These are phyloP conservation scores for Aspergillus intermedius DNA, from an alignment of 2,329 filamentous ascomycete species.

Conservation along the genomic window DNA sequence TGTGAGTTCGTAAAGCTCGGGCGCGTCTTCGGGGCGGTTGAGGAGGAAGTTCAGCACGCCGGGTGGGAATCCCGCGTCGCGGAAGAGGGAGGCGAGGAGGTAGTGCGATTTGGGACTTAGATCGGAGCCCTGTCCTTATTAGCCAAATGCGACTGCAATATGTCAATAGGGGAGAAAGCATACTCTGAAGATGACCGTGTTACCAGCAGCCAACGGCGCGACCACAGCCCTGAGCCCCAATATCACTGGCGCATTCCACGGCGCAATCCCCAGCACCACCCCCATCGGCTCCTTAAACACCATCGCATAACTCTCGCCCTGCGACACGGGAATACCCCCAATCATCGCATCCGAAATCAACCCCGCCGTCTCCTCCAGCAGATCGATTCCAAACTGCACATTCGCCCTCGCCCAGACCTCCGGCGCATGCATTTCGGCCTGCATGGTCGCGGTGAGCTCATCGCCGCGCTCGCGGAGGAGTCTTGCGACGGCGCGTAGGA, in stretches of 20 bases:
- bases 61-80: constrained; percentile 38
- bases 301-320: constrained; percentile 50
- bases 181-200: constrained; percentile 60
- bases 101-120: constrained; percentile 53
- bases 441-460: neutral
- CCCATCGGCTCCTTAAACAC: constrained; percentile 66
- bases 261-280: constrained; percentile 66
- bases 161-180: too few species aligned
- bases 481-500: neutral
- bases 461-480: neutral
- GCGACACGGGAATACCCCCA: neutral
- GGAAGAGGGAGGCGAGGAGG: constrained; percentile 37
- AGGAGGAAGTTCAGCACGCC: constrained; percentile 38
- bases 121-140: constrained; percentile 45
- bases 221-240: constrained; percentile 42
- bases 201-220: constrained; percentile 59
- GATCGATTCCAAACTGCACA: neutral
- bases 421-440: neutral
- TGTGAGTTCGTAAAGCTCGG: constrained; percentile 29
- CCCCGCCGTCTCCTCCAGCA: neutral
- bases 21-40: constrained; percentile 26
- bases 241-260: constrained; percentile 56
- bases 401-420: neutral
- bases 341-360: neutral
- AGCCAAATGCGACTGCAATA: constrained; percentile 1